Base-by-base conservation (phyloP, 176 grass and related monocot species). In the Musa beccarii region DNA sequence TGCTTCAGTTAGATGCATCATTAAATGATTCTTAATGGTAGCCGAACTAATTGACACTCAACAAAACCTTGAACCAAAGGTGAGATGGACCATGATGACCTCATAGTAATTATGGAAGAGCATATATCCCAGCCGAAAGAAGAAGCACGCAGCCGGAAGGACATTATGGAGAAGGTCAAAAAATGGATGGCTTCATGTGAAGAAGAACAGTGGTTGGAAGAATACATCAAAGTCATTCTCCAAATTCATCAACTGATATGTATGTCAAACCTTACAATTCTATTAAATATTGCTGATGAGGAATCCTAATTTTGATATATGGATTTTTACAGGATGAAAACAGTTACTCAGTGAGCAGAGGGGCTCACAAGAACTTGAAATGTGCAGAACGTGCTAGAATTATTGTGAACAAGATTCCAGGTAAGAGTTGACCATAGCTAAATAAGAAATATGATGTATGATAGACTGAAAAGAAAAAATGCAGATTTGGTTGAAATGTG, bases 151-250 rank as follows among this genome's bases (percentile, higher is more conserved):
- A 97, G 90, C 71, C 83, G 93, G 78, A 90, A 90, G 72, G 93
- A 97, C n/a, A 97, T 93, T 85, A 93, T 97, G 93, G 93, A 93
- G 74, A 97, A 97, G 79, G 93, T 97, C 51, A 88, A 97, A 66
- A 97, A 93, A 78, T 97, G 93, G 93, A 90, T 97, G 70, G 78
- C 79, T 83, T 90, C 93, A 83, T 93, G 93, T 65, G 90, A 97
- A 49, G 93, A 97, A 86, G 93, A 97, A 72, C 82, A 65, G 52
- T 97, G 93, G 93, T 82, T 97, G 83, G 90, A 97, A 85, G 93
- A 93, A 83, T 97, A 97, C 49, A 97, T 82, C 93, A 97, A 82
- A 87, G 93, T 97, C 49, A 59, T 83, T 85, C 28, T 79, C 19
- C 74, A 83, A 52, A 86, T 83, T 59, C 16, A 81, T 80, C 72